phyloP scores from a whole-genome alignment of 78 protist genomes.

The Cavenderia fasciculata region DNA sequence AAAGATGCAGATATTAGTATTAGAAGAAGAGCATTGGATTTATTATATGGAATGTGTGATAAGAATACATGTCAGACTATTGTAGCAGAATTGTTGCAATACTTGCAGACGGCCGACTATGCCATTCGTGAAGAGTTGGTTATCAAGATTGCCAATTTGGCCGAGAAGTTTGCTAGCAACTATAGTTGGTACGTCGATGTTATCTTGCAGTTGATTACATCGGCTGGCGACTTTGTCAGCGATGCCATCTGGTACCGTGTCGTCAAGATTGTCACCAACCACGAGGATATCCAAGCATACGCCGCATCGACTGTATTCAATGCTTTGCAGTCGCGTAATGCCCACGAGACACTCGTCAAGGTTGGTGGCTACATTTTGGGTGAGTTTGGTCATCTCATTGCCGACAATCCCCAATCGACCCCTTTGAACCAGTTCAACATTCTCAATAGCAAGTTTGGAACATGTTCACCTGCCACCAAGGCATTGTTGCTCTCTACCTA shows the following conservation, averaged over 20 bases:
- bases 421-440: constrained; percentile 74
- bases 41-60: constrained; percentile 96
- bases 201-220: constrained; percentile 86
- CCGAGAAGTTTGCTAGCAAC: constrained; percentile 93
- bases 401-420: constrained; percentile 63
- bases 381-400: constrained; percentile 96
- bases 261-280: constrained; percentile 95
- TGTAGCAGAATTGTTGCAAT: constrained; percentile 92
- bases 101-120: constrained; percentile 87
- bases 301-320: constrained; percentile 89
- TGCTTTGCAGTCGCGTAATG: constrained; percentile 68
- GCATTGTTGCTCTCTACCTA: constrained; percentile 92
- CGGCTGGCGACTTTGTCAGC: constrained; percentile 95
- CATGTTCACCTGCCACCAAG: constrained; percentile 28
- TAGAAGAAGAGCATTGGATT: constrained; percentile 94
- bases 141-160: constrained; percentile 96
- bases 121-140: constrained; percentile 95
- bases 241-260: constrained; percentile 97
- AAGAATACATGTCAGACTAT: constrained; percentile 73
- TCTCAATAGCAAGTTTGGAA: constrained; percentile 79
- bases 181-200: constrained; percentile 96
- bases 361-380: constrained; percentile 95
- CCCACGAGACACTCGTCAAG: constrained; percentile 92
- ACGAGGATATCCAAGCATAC: constrained; percentile 89
- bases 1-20: constrained; percentile 90